Evolutionary conservation across 176 grass and related monocot genomes (phyloP).

Genomic region (Oryza coarctata): DNA sequence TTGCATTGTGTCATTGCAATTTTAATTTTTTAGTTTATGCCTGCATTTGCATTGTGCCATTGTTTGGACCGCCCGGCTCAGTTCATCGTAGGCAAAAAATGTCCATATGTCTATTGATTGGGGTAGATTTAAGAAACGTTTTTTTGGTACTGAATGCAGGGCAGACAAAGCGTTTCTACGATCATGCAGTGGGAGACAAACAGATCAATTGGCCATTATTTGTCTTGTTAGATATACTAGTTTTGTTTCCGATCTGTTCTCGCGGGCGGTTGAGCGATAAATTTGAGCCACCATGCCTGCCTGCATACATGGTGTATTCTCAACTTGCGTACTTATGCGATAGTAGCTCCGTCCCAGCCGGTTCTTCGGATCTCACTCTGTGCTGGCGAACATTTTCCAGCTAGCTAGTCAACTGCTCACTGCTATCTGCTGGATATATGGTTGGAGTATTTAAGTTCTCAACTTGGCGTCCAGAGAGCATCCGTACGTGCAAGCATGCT

Average conservation of each 20-base stretch:
- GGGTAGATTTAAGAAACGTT: background rate
- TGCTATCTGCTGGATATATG: background rate
- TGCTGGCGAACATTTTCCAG: background rate
- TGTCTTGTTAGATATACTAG: background rate
- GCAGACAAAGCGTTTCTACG: constrained; percentile 14
- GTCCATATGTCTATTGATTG: background rate
- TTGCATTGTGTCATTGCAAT: too few species aligned
- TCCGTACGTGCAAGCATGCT: background rate
- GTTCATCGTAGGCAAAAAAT: background rate
- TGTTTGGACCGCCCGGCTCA: background rate
- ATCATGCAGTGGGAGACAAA: background rate
- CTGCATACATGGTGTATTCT: background rate
- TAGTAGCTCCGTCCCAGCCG: background rate
- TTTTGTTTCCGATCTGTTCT: background rate
- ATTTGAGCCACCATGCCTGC: background rate
- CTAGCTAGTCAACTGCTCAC: background rate
- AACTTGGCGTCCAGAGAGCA: background rate
- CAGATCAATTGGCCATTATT: background rate
- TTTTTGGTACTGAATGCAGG: background rate
- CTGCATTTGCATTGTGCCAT: too few species aligned
- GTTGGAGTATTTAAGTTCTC: background rate
- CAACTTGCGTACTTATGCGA: too few species aligned
- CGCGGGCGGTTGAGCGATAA: background rate
- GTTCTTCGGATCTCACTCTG: constrained; percentile 19
- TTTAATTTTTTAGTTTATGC: too few species aligned